Percentiles rank a stretch among this genome's conserved stretches.
Evolutionary conservation across 2,329 filamentous ascomycete species (phyloP).

Genomic region (Hypoxylon sp.): DNA sequence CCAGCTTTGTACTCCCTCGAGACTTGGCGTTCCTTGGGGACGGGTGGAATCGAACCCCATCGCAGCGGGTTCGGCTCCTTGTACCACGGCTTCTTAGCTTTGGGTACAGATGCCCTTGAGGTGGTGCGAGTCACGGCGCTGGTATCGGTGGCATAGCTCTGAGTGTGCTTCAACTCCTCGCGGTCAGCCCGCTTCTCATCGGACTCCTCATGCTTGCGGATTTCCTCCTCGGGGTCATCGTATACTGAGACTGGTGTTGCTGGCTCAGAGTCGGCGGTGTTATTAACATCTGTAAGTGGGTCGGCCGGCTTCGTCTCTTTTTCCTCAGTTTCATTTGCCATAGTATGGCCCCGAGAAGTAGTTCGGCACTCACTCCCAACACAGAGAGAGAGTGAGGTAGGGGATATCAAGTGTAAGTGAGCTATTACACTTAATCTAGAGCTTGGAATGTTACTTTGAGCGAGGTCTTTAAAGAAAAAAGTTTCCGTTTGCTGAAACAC

Average conservation of each 20-base stretch:
- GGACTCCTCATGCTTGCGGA: conserved; percentile 48
- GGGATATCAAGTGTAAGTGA: conserved; percentile 20
- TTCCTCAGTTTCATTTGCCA: conserved; percentile 50
- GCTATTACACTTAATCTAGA: conserved; percentile 15
- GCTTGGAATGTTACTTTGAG: background rate
- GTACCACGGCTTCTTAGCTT: conserved; percentile 72
- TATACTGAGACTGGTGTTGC: conserved; percentile 39
- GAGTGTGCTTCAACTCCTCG: conserved; percentile 60
- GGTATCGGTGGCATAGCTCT: conserved; percentile 69
- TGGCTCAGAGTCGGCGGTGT: conserved; percentile 43
- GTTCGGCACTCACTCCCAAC: conserved; percentile 20
- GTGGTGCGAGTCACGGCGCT: conserved; percentile 65
- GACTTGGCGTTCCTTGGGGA: conserved; percentile 67
- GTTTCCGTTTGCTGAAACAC: conserved; percentile 10
- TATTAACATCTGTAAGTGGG: conserved; percentile 45
- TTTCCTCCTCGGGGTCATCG: conserved; percentile 52
- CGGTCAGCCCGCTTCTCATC: conserved; percentile 51
- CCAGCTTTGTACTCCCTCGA: conserved; percentile 81
- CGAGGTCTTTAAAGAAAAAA: background rate
- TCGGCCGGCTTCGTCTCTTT: conserved; percentile 51
- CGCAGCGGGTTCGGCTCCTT: conserved; percentile 73
- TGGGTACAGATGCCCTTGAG: conserved; percentile 53
- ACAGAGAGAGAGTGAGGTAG: conserved; percentile 24
- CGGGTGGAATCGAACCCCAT: conserved; percentile 70
- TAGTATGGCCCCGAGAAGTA: conserved; percentile 36